Evolutionary conservation across 768 basidiomycete genomes (phyloP).

Genomic region (Mycena pura): DNA sequence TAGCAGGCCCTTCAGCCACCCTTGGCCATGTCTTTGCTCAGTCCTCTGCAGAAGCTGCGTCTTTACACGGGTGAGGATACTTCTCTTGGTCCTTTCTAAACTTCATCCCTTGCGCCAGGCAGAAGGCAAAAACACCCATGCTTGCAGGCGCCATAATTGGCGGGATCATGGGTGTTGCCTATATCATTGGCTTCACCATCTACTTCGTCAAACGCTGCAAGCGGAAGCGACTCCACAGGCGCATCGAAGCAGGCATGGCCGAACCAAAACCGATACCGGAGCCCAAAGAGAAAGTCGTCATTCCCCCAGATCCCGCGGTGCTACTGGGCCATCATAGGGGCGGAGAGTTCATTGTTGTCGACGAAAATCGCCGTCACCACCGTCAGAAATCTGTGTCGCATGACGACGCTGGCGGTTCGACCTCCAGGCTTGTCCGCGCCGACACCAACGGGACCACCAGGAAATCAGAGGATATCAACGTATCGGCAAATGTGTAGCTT

Average conservation of each 20-base stretch:
- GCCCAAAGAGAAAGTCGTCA: slow-evolving; percentile 54
- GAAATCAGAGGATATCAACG: slow-evolving; percentile 30
- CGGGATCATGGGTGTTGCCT: slow-evolving; percentile 54
- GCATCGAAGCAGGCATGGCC: slow-evolving; percentile 51
- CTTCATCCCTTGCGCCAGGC: slow-evolving; percentile 37
- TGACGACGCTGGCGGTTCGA: slow-evolving; percentile 17
- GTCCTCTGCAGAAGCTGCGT: slow-evolving; percentile 47
- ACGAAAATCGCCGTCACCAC: slow-evolving; percentile 23
- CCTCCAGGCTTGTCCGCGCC: slow-evolving; percentile 12
- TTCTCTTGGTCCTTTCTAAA: background rate
- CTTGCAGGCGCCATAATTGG: slow-evolving; percentile 68
- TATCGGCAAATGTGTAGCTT: slow-evolving; percentile 20
- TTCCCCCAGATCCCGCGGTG: slow-evolving; percentile 73
- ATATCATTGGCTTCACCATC: slow-evolving; percentile 62
- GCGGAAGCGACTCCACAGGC: slow-evolving; percentile 52
- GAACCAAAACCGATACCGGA: slow-evolving; percentile 47
- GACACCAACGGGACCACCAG: slow-evolving; percentile 15
- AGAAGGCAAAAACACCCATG: slow-evolving; percentile 63
- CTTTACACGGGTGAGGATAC: slow-evolving; percentile 45
- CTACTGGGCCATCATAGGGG: slow-evolving; percentile 55
- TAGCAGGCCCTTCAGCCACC: slow-evolving; percentile 9
- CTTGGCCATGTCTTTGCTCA: slow-evolving; percentile 11
- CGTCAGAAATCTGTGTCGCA: slow-evolving; percentile 14
- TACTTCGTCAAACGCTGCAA: slow-evolving; percentile 62
- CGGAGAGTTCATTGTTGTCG: slow-evolving; percentile 39